A percentile compares a stretch with the other conserved stretches of the same genome.
phyloP scores from a whole-genome alignment of 768 basidiomycete species.

The Suillus sp. region DNA sequence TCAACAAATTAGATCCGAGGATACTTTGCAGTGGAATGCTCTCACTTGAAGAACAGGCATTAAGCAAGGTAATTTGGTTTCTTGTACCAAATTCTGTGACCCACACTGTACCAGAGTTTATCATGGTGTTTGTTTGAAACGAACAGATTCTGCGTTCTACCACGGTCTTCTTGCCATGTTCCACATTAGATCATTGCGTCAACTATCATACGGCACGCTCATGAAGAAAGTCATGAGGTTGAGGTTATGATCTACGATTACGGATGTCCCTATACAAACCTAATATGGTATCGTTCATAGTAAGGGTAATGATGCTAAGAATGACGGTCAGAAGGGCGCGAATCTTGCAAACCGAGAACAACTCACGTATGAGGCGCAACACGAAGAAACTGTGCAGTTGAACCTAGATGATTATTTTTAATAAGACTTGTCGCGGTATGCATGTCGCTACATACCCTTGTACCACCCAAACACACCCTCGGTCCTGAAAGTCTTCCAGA shows the following conservation, averaged over 20 bases:
- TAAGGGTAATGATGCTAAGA: slow-evolving; percentile 83
- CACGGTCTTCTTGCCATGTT: not conserved
- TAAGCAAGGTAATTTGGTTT: not conserved
- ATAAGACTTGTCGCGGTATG: not conserved
- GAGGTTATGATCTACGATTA: slow-evolving; percentile 1
- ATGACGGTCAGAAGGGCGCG: slow-evolving; percentile 7
- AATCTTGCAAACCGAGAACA: not conserved
- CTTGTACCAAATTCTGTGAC: not conserved
- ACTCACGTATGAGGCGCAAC: slow-evolving; percentile 90
- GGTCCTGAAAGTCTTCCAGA: slow-evolving; percentile 91
- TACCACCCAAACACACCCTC: slow-evolving; percentile 96
- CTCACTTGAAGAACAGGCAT: not conserved
- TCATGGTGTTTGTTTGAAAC: not conserved
- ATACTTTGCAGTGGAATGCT: not conserved
- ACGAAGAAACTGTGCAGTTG: slow-evolving; percentile 89
- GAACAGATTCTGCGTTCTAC: not conserved
- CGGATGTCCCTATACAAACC: slow-evolving; percentile 58
- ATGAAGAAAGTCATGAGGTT: not conserved
- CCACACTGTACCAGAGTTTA: not conserved
- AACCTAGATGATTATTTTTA: slow-evolving; percentile 50
- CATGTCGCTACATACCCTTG: slow-evolving; percentile 59
- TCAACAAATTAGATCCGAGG: not conserved
- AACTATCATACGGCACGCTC: not conserved
- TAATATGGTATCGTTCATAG: slow-evolving; percentile 79
- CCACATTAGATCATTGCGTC: not conserved